Evolutionary conservation across 257 asterid genomes (phyloP).

Genomic region (Petunia axillaris): DNA sequence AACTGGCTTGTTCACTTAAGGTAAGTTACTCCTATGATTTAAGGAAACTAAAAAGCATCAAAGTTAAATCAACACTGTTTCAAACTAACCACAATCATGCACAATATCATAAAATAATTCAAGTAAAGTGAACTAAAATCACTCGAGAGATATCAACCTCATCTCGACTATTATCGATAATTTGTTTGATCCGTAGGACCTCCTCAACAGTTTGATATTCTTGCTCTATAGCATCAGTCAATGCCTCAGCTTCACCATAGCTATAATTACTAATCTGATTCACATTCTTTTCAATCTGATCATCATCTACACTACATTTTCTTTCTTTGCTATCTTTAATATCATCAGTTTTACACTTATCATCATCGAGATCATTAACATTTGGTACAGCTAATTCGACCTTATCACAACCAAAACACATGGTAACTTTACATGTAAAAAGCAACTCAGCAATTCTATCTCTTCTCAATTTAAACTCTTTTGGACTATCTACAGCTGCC

Average conservation of each 20-base stretch:
- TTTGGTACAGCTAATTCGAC: conserved; percentile 58
- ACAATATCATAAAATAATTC: background rate
- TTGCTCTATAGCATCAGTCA: conserved; percentile 48
- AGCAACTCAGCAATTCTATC: conserved; percentile 51
- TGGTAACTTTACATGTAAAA: conserved; percentile 45
- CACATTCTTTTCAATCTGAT: conserved; percentile 43
- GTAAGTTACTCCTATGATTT: background rate
- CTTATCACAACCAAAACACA: conserved; percentile 64
- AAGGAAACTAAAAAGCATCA: conserved; percentile 4
- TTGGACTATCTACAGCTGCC: conserved; percentile 56
- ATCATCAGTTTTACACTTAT: conserved; percentile 46
- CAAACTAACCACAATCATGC: conserved; percentile 34
- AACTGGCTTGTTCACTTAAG: background rate
- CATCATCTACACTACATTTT: conserved; percentile 46
- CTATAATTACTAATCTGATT: conserved; percentile 48
- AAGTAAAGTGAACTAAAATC: conserved; percentile 18
- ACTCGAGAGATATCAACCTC: conserved; percentile 52
- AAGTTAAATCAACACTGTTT: conserved; percentile 22
- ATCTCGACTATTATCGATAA: conserved; percentile 55
- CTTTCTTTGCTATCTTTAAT: conserved; percentile 49
- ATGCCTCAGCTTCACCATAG: conserved; percentile 73
- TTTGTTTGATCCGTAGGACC: conserved; percentile 69
- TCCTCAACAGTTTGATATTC: conserved; percentile 58
- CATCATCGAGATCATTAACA: conserved; percentile 43
- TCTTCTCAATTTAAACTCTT: conserved; percentile 47